A percentile compares a stretch with the other conserved stretches of the same genome.
phyloP scores from a whole-genome alignment of 1,284 basidiomycete genomes.

The Naganishia sp. region DNA sequence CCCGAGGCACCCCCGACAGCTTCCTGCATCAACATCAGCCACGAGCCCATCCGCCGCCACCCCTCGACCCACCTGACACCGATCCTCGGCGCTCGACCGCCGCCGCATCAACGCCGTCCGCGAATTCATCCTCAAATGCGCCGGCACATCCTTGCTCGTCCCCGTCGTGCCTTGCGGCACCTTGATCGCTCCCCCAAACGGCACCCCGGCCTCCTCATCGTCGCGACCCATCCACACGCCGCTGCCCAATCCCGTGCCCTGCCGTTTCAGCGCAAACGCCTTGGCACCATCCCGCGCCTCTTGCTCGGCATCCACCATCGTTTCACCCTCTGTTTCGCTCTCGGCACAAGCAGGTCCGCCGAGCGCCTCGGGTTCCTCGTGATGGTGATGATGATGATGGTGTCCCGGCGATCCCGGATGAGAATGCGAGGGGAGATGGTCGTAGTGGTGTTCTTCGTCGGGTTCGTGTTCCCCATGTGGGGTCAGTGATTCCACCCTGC shows the following conservation, averaged over 20 bases:
- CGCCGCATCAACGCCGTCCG: conserved; percentile 41
- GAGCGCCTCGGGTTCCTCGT: background rate
- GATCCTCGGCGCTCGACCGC: background rate
- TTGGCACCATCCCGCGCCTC: conserved; percentile 1
- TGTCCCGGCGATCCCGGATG: conserved; percentile 21
- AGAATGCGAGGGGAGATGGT: conserved; percentile 37
- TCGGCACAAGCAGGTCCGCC: too few relatives aligned
- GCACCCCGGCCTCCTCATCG: background rate
- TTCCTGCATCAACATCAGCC: conserved; percentile 5
- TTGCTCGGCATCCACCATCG: conserved; percentile 23
- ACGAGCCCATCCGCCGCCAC: background rate
- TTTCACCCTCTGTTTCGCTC: too few relatives aligned
- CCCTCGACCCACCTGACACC: too few relatives aligned
- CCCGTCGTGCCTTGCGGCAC: background rate
- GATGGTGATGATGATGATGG: conserved; percentile 16
- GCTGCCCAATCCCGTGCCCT: background rate
- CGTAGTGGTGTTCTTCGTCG: conserved; percentile 9
- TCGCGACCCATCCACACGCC: background rate
- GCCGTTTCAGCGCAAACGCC: conserved; percentile 8
- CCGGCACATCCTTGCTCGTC: conserved; percentile 22
- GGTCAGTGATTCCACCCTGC: conserved; percentile 49
- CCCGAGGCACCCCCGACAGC: conserved; percentile 11
- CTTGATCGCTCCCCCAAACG: conserved; percentile 1
- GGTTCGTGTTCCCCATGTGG: conserved; percentile 41
- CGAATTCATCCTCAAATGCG: conserved; percentile 40